Conservation (phyloP, 257 asterid species). For the Solanum lycopersicoides region DNA sequence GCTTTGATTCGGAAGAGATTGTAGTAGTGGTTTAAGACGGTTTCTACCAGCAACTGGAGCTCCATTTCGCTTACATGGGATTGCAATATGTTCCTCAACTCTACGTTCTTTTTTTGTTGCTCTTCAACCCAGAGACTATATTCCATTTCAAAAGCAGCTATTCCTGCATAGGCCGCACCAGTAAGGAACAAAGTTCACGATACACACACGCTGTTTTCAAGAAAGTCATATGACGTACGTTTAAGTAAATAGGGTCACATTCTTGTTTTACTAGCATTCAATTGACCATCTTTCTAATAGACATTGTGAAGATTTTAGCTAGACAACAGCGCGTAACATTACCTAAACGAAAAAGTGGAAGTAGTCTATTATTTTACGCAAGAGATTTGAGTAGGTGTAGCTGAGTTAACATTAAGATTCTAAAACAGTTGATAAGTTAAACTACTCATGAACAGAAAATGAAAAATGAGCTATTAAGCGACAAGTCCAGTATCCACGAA, state of each 20-base stretch:
- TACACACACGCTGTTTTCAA: neutral
- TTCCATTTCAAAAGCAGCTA: slow-evolving; percentile 66
- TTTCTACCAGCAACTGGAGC: slow-evolving; percentile 42
- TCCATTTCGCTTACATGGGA: slow-evolving; percentile 42
- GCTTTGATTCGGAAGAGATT: slow-evolving; percentile 62
- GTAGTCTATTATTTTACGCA: neutral
- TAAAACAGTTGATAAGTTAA: neutral
- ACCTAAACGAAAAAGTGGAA: neutral
- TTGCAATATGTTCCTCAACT: slow-evolving; percentile 53
- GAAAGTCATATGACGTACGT: neutral
- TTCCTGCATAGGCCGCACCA: slow-evolving; percentile 24
- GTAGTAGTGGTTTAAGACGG: slow-evolving; percentile 51
- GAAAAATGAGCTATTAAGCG: neutral
- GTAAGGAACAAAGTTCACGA: neutral
- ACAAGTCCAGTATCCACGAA: neutral
- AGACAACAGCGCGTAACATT: neutral
- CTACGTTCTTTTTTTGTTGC: slow-evolving; percentile 49
- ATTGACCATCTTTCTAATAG: neutral
- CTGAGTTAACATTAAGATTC: neutral
- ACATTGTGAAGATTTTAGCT: neutral
- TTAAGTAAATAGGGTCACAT: neutral
- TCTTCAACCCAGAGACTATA: slow-evolving; percentile 75
- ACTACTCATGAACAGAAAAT: neutral
- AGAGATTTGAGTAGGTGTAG: neutral
- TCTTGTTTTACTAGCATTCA: neutral